Percentiles rank a stretch among this genome's conserved stretches.
These are phyloP conservation scores for Russula compacta DNA, from an alignment of 768 basidiomycete genomes.

Conservation along the genomic window DNA sequence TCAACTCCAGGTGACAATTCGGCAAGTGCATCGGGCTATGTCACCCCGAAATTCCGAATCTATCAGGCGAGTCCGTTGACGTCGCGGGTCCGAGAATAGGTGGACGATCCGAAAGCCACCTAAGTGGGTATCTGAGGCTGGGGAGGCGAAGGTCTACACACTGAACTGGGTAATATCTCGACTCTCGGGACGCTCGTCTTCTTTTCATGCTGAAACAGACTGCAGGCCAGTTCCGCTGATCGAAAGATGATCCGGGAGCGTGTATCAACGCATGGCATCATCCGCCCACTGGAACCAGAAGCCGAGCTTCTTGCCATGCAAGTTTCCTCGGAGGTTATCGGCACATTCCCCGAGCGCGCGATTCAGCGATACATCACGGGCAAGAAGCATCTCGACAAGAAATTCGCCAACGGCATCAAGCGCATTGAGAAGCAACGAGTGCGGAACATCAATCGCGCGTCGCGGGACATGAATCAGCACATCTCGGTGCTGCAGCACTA, in stretches of 20 bases:
- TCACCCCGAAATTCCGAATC: neutral
- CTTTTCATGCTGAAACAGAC: neutral
- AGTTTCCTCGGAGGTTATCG: slow-evolving; percentile 58
- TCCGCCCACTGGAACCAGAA: slow-evolving; percentile 74
- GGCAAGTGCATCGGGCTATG: neutral
- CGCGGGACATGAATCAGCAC: slow-evolving; percentile 49
- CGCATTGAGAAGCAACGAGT: slow-evolving; percentile 58
- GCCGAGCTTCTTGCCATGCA: slow-evolving; percentile 55
- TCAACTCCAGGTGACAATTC: neutral
- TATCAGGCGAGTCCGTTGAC: slow-evolving; percentile 17
- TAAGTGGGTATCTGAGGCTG: slow-evolving; percentile 34
- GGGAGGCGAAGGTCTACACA: slow-evolving; percentile 51
- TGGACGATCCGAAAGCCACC: slow-evolving; percentile 15
- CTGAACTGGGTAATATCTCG: slow-evolving; percentile 35
- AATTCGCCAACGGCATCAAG: slow-evolving; percentile 49
- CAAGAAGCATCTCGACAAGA: slow-evolving; percentile 50
- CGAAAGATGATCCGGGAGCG: slow-evolving; percentile 84
- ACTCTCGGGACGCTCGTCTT: neutral
- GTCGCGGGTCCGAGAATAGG: slow-evolving; percentile 20
- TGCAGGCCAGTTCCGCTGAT: slow-evolving; percentile 29
- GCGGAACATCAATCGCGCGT: slow-evolving; percentile 54
- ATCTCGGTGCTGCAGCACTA: slow-evolving; percentile 39
- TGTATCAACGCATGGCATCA: slow-evolving; percentile 69
- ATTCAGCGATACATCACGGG: slow-evolving; percentile 70
- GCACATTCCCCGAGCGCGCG: slow-evolving; percentile 63